Conservation (phyloP, 139 green algal species). For the Chlorella sp. region DNA sequence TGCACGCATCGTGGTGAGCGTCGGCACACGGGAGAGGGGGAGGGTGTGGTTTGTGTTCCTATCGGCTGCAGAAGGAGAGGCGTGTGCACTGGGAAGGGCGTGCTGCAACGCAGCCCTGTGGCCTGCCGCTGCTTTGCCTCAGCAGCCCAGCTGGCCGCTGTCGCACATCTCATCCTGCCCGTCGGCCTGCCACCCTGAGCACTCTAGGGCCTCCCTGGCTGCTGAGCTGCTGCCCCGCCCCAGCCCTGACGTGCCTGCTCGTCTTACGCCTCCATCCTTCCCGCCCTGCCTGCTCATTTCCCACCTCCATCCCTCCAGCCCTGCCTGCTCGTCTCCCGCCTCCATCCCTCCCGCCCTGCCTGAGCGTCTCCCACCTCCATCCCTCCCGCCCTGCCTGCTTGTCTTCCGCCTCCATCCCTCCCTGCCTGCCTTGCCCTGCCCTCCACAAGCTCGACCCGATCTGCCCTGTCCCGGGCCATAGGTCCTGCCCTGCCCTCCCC, state of each 20-base stretch:
- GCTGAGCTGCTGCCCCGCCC: background rate
- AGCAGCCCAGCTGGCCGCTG: no score
- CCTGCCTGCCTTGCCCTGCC: background rate
- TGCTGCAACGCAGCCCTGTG: background rate
- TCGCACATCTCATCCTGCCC: background rate
- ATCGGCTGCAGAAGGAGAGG: background rate
- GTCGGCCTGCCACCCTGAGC: background rate
- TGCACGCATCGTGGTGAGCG: conserved; percentile 30
- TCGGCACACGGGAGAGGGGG: background rate
- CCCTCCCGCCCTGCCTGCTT: no score
- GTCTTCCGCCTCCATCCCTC: no score
- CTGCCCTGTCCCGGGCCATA: background rate
- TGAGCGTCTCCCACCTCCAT: no score
- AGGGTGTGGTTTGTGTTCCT: background rate
- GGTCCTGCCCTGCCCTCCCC: background rate
- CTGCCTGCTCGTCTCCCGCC: no score
- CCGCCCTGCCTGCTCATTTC: background rate
- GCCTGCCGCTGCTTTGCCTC: no score
- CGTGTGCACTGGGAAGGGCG: background rate
- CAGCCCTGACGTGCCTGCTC: background rate
- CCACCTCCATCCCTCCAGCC: no score
- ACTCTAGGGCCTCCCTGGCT: background rate
- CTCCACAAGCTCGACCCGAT: background rate
- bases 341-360: no score
- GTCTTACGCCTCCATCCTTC: background rate